phyloP scores from a whole-genome alignment of 345 rosid genomes.

The rapeseed (Brassica napus) region DNA sequence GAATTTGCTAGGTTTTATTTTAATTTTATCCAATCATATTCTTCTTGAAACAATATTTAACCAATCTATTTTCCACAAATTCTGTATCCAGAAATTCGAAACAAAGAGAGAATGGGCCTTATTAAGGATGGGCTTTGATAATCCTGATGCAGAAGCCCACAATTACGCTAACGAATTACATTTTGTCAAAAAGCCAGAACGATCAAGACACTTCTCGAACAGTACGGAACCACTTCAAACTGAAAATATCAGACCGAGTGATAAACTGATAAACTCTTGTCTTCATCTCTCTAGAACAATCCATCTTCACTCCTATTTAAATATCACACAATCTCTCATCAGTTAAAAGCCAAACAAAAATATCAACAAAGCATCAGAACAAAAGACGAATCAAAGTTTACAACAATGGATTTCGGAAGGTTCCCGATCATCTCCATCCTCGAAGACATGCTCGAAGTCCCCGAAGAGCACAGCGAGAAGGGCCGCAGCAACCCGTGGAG shows the following conservation, averaged over 20 bases:
- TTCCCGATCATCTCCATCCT: constrained; percentile 49
- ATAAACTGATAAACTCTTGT: background rate
- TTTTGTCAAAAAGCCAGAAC: background rate
- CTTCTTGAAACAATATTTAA: background rate
- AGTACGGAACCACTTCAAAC: background rate
- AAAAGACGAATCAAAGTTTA: background rate
- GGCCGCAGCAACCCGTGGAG: constrained; percentile 48
- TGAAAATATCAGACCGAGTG: background rate
- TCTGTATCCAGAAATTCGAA: background rate
- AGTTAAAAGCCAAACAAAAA: background rate
- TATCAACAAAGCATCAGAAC: background rate
- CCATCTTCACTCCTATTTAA: constrained; percentile 10
- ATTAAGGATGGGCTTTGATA: background rate
- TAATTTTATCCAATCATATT: no score
- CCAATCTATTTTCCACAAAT: background rate
- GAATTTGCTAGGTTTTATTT: no score
- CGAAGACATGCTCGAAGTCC: constrained; percentile 60
- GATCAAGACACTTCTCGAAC: constrained; percentile 32
- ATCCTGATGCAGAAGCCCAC: background rate
- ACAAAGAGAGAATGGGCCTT: background rate
- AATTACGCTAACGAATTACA: background rate
- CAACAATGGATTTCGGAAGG: constrained; percentile 49
- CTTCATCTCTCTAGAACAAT: constrained; percentile 33
- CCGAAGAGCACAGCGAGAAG: constrained; percentile 40
- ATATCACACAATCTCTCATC: background rate